Evolutionary conservation across 2,329 filamentous ascomycete species (phyloP).

Genomic region (Dothiorella sarmentorum): DNA sequence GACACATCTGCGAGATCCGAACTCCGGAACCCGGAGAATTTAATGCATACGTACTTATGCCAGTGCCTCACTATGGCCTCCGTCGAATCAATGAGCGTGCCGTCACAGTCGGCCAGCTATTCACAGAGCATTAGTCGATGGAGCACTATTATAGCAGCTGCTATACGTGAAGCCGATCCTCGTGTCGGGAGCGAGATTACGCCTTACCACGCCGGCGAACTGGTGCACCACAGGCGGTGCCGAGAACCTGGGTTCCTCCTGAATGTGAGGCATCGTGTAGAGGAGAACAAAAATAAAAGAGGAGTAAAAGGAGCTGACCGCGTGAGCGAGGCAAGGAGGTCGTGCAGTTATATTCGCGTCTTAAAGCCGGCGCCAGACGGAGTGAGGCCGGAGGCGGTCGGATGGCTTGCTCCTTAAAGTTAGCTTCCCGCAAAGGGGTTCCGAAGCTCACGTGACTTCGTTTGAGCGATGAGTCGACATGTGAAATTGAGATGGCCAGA

Average conservation of each 20-base stretch:
- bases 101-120: conserved; percentile 80
- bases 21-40: conserved; percentile 10
- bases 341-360: neutral
- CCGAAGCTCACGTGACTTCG: neutral
- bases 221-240: conserved; percentile 38
- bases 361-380: conserved; percentile 7
- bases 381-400: conserved; percentile 10
- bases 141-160: conserved; percentile 11
- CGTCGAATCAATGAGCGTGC: conserved; percentile 80
- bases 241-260: conserved; percentile 36
- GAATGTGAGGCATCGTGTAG: conserved; percentile 7
- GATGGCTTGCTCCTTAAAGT: conserved; percentile 6
- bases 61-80: conserved; percentile 74
- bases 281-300: neutral
- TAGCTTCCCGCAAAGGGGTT: neutral
- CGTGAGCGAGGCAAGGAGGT: neutral
- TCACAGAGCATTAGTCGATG: no score
- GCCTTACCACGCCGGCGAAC: conserved; percentile 43
- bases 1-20: conserved; percentile 1
- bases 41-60: conserved; percentile 58
- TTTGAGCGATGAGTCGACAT: neutral
- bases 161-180: conserved; percentile 2
- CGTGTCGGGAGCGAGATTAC: conserved; percentile 15
- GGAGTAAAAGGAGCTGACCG: neutral
- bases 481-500: neutral